Percentiles rank a stretch among this genome's conserved stretches.
Conservation (phyloP, 352 stramenopile species). For the Globisporangium spinosum region DNA sequence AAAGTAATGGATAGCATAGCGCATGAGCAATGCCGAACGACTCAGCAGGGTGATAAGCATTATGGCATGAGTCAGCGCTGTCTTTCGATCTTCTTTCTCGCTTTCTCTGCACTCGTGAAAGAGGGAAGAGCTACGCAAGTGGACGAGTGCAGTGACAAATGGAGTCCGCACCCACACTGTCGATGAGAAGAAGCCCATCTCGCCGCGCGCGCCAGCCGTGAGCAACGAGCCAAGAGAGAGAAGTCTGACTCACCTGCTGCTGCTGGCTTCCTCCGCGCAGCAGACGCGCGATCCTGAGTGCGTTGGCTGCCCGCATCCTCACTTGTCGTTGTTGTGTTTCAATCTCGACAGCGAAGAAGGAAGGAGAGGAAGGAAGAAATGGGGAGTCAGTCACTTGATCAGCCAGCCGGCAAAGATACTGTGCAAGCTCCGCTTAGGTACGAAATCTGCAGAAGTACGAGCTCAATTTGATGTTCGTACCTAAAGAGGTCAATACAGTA, state of each 20-base stretch:
- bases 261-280: slow-evolving; percentile 22
- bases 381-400: background rate
- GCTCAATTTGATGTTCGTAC: too few relatives aligned
- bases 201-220: background rate
- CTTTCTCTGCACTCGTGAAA: background rate
- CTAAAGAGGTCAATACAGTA: too few relatives aligned
- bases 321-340: background rate
- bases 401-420: too few relatives aligned
- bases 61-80: background rate
- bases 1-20: background rate
- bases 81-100: slow-evolving; percentile 1
- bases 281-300: slow-evolving; percentile 27
- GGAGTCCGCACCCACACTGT: background rate
- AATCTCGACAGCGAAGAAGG: background rate
- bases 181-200: background rate
- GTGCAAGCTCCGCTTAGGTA: too few relatives aligned
- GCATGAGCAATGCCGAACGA: background rate
- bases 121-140: background rate
- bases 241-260: slow-evolving; percentile 24
- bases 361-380: background rate
- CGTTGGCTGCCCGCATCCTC: slow-evolving; percentile 29
- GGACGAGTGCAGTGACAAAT: background rate
- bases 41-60: background rate
- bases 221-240: background rate
- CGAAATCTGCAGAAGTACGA: too few relatives aligned